Conservation (phyloP, 257 asterid genomes). For the Solanum medicagineum region DNA sequence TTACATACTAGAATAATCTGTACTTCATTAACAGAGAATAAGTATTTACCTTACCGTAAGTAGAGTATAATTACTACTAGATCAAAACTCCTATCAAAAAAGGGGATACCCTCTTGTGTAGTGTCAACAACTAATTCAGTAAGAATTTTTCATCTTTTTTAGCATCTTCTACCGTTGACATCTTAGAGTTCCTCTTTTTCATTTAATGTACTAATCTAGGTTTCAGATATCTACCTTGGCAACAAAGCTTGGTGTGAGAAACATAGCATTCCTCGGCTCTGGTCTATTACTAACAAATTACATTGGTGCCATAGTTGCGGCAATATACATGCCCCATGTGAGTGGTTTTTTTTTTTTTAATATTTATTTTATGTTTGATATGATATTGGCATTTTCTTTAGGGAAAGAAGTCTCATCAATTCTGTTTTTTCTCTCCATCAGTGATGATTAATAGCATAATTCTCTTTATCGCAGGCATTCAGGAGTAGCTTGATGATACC, state of each 20-base stretch:
- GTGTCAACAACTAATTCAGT: neutral
- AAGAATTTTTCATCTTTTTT: neutral
- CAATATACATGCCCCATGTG: conserved; percentile 88
- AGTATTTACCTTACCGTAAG: neutral
- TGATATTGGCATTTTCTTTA: neutral
- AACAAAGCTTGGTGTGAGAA: conserved; percentile 93
- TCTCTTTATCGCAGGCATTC: conserved; percentile 51
- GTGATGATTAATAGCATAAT: neutral
- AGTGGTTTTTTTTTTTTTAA: neutral
- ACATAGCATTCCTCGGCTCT: conserved; percentile 80
- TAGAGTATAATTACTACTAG: neutral
- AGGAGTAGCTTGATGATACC: conserved; percentile 78
- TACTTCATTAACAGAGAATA: neutral
- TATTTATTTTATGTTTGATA: neutral
- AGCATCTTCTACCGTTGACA: neutral
- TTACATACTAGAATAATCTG: neutral
- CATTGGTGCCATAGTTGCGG: conserved; percentile 65
- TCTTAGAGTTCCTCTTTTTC: neutral
- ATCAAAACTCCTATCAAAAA: neutral
- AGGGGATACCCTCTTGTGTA: neutral
- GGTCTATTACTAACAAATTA: conserved; percentile 77
- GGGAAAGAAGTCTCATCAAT: neutral
- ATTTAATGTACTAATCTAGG: conserved; percentile 25
- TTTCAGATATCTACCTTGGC: conserved; percentile 95
- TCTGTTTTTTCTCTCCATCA: neutral